A percentile compares a stretch with the other conserved stretches of the same genome.
phyloP scores from a whole-genome alignment of 2,329 filamentous ascomycete species.

The Fusarium anthophilum region DNA sequence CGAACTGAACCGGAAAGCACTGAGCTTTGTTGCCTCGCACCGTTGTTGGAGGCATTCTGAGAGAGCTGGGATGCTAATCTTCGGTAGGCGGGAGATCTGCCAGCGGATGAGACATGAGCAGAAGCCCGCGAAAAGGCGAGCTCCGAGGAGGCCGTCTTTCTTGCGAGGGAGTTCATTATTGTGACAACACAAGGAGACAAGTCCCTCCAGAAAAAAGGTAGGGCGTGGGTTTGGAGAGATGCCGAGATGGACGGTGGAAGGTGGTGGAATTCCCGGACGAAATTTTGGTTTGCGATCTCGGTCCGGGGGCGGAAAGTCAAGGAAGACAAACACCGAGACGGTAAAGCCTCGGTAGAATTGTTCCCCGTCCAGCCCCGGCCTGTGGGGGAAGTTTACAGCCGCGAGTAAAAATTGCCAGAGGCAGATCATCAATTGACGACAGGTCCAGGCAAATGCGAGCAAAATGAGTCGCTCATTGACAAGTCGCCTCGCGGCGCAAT shows the following conservation, averaged over 20 bases:
- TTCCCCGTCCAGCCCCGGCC: background rate
- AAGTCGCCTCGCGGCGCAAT: constrained; percentile 55
- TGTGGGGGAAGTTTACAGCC: constrained; percentile 12
- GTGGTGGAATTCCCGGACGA: constrained; percentile 47
- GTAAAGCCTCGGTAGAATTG: constrained; percentile 47
- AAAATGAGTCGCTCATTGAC: constrained; percentile 57
- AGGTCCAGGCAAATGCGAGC: constrained; percentile 45
- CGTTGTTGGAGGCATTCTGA: constrained; percentile 41
- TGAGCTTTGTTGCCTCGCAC: constrained; percentile 41
- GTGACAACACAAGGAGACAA: constrained; percentile 36
- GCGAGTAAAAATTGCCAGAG: constrained; percentile 42
- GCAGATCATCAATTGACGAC: constrained; percentile 18
- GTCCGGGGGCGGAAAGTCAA: constrained; percentile 46
- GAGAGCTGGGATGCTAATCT: constrained; percentile 55
- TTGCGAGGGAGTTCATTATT: constrained; percentile 59
- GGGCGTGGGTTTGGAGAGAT: constrained; percentile 36
- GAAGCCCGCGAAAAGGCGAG: constrained; percentile 54
- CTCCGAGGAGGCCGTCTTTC: constrained; percentile 54
- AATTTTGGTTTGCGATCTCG: constrained; percentile 53
- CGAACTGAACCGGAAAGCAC: constrained; percentile 43
- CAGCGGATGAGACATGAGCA: constrained; percentile 50
- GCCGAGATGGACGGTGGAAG: constrained; percentile 37
- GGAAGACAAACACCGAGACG: constrained; percentile 46
- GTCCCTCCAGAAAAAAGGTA: constrained; percentile 44
- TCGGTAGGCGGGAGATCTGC: constrained; percentile 59